Conservation (phyloP, 1,284 basidiomycete species). For the Rhodotorula mucilaginosa region DNA sequence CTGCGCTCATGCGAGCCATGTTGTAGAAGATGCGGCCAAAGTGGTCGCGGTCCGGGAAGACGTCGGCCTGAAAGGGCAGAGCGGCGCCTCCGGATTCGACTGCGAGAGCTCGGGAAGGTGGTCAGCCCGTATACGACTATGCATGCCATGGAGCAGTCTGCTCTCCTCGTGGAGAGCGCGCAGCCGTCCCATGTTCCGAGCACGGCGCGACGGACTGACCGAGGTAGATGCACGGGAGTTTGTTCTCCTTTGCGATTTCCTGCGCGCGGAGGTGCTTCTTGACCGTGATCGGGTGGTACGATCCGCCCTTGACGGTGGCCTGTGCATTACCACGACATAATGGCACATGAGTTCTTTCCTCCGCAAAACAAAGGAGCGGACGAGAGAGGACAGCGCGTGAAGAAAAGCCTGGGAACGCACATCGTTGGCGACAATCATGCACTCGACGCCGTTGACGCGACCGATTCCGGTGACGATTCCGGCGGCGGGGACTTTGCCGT, state of each 20-base stretch:
- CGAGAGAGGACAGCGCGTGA: not conserved
- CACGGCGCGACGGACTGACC: conserved; percentile 54
- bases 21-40: conserved; percentile 97
- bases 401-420: conserved; percentile 56
- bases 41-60: conserved; percentile 85
- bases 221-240: conserved; percentile 86
- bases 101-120: conserved; percentile 44
- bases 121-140: not conserved
- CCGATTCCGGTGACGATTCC: conserved; percentile 89
- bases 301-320: conserved; percentile 81
- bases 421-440: conserved; percentile 88
- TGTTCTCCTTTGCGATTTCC: conserved; percentile 84
- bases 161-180: too few relatives aligned
- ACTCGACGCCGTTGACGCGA: conserved; percentile 65
- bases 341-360: not conserved
- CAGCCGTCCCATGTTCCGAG: too few relatives aligned
- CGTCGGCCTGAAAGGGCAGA: conserved; percentile 70
- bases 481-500: conserved; percentile 76
- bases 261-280: conserved; percentile 95
- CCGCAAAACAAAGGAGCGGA: too few relatives aligned
- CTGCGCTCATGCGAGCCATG: conserved; percentile 79
- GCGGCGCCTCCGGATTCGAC: conserved; percentile 94
- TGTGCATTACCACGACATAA: not conserved
- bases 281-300: conserved; percentile 88
- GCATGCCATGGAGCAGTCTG: too few relatives aligned